A percentile compares a stretch with the other conserved stretches of the same genome.
Evolutionary conservation across 805 yeast genomes (phyloP).

Genomic region (Candida argentea): DNA sequence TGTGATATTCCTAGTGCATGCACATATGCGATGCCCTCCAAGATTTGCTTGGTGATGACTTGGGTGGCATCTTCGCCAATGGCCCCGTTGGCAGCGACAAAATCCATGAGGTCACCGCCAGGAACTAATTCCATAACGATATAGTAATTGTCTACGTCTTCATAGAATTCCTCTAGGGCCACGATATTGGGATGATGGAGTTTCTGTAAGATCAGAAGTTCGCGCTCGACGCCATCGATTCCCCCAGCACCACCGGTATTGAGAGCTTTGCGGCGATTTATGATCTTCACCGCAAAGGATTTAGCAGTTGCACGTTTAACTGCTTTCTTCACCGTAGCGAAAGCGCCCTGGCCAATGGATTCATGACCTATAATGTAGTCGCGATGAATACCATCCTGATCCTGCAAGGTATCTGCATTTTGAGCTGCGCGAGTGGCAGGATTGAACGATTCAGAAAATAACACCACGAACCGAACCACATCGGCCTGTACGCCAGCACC

Average conservation of each 20-base stretch:
- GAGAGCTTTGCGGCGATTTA: constrained; percentile 65
- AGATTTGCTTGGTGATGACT: constrained; percentile 75
- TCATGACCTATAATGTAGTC: constrained; percentile 75
- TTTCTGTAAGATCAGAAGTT: constrained; percentile 67
- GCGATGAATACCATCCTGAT: constrained; percentile 48
- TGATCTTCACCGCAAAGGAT: constrained; percentile 84
- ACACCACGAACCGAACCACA: constrained; percentile 41
- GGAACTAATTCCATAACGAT: constrained; percentile 93
- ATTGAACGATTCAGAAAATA: constrained; percentile 34
- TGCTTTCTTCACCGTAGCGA: constrained; percentile 90
- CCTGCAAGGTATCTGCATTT: constrained; percentile 16
- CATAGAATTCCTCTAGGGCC: constrained; percentile 70
- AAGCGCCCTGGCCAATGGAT: constrained; percentile 95
- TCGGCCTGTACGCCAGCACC: constrained; percentile 81
- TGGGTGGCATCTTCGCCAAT: constrained; percentile 86
- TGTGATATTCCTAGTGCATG: constrained; percentile 91
- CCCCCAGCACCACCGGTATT: constrained; percentile 57
- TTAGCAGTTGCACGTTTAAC: constrained; percentile 78
- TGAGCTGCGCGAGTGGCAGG: constrained; percentile 18
- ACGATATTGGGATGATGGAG: constrained; percentile 84
- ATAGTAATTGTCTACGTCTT: constrained; percentile 71
- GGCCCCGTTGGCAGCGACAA: constrained; percentile 84
- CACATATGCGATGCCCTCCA: constrained; percentile 77
- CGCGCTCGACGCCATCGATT: constrained; percentile 75
- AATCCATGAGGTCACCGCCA: constrained; percentile 98